Conservation (phyloP, 345 rosid genomes). For the Pugionium cornutum region DNA sequence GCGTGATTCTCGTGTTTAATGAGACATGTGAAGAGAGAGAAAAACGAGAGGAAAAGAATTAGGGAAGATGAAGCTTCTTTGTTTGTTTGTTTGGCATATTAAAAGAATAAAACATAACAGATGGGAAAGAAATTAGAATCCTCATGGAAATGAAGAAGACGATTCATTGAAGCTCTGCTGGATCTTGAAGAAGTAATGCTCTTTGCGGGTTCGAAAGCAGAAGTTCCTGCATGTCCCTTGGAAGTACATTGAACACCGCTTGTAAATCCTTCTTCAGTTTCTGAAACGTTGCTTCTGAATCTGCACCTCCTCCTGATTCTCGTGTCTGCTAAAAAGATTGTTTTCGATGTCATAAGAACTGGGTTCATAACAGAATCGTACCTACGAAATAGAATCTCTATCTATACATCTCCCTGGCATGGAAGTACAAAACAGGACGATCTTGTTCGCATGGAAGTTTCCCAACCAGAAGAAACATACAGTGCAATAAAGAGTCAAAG, state of each 20-base stretch:
- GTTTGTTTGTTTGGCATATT: background rate
- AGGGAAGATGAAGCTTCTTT: too few relatives aligned
- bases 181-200: conserved; percentile 63
- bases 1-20: too few relatives aligned
- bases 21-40: too few relatives aligned
- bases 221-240: conserved; percentile 86
- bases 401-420: background rate
- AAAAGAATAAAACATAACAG: conserved; percentile 30
- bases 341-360: background rate
- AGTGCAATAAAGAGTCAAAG: conserved; percentile 4
- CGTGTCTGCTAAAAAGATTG: conserved; percentile 46
- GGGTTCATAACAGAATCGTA: conserved; percentile 5
- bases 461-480: background rate
- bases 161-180: conserved; percentile 33
- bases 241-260: conserved; percentile 70
- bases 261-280: conserved; percentile 81
- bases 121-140: background rate
- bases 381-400: too few relatives aligned
- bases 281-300: conserved; percentile 50
- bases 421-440: too few relatives aligned
- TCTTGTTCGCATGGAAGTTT: too few relatives aligned
- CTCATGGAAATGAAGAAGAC: conserved; percentile 14
- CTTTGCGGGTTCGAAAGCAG: conserved; percentile 84
- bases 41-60: too few relatives aligned
- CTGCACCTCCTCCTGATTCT: conserved; percentile 51